These are phyloP conservation scores for Fusarium nisikadoi DNA, from an alignment of 2,329 filamentous ascomycete species.

Conservation along the genomic window DNA sequence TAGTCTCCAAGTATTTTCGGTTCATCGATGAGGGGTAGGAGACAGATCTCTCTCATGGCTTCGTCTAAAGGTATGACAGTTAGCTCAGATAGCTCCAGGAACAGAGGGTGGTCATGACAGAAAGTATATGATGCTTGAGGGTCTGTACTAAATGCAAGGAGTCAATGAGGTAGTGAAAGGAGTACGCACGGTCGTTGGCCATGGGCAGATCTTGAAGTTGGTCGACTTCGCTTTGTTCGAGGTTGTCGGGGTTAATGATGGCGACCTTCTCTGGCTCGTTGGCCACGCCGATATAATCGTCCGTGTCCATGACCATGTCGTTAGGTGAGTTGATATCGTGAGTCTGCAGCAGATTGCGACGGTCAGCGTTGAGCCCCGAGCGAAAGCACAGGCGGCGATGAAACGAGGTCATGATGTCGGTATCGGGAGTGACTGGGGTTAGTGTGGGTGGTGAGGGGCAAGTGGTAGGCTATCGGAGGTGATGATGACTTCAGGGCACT, in stretches of 20 bases:
- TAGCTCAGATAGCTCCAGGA: conserved; percentile 24
- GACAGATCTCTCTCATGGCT: conserved; percentile 83
- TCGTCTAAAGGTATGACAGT: conserved; percentile 66
- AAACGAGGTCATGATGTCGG: conserved; percentile 37
- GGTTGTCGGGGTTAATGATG: conserved; percentile 65
- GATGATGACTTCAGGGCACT: conserved; percentile 23
- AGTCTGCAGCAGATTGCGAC: conserved; percentile 51
- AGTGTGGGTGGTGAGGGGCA: conserved; percentile 32
- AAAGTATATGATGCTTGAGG: not conserved
- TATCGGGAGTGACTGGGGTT: conserved; percentile 35
- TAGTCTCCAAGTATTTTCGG: conserved; percentile 82
- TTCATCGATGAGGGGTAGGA: conserved; percentile 78
- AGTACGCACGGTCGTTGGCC: conserved; percentile 64
- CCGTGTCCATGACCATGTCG: conserved; percentile 66
- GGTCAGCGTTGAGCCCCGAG: conserved; percentile 42
- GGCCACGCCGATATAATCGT: conserved; percentile 64
- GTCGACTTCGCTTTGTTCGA: conserved; percentile 59
- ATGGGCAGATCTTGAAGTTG: conserved; percentile 59
- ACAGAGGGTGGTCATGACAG: not conserved
- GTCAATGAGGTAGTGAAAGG: not conserved
- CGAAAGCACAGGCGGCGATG: conserved; percentile 33
- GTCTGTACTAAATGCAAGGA: not conserved
- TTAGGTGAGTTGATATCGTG: conserved; percentile 66
- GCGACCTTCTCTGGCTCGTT: conserved; percentile 62
- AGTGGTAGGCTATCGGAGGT: conserved; percentile 25